Base-by-base conservation (phyloP, 2,329 filamentous ascomycete species). In the Fusarium penzigii region DNA sequence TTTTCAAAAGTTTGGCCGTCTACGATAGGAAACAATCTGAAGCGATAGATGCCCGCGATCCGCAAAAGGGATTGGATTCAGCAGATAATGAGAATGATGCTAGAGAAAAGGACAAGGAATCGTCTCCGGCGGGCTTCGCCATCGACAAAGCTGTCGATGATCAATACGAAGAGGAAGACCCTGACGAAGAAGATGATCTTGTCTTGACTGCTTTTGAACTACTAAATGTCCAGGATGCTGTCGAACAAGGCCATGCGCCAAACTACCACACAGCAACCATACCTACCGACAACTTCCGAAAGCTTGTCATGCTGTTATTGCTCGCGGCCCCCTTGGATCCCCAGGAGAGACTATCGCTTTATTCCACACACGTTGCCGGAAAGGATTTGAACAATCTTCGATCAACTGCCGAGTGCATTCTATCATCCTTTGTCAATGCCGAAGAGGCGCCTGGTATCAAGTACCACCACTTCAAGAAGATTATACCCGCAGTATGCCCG, bases 1-100 rank as follows among this genome's bases (percentile, higher is more conserved):
- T 91, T 11, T 92, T 90, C 70, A 83, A 83, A 63, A 88, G 87
- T 62, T 65, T 91, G 59, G 87, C 88, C 6, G 86, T 91, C 4
- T 85, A 87, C 61, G 88, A 91, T 65, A 80, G 85, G 45, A 79
- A 77, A 54, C 68, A 78, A 3, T 76, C 75, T 17, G 56, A 61
- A 42, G 44, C 53, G 8, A 58, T 49, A n/a, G 32, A 32, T 13
- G n/a, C 36, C 3, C 36, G 7, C 20, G 20, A 7, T 25, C 7
- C 7, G 20, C 20, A 25, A 25, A 25, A 25, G 20, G 20, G 20
- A 25, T 25, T 25, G 20, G 32, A 14, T 6, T 36, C 10, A 12
- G 32, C 32, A 5, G 32, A 36, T 11, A 14, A 11, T 4, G 32
- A 14, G 32, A 49, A 51, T 10, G 29, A 45, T 12, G 34, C 42